Conservation (phyloP, 2,329 filamentous ascomycete genomes). For the Aspergillus pseudotamarii region DNA sequence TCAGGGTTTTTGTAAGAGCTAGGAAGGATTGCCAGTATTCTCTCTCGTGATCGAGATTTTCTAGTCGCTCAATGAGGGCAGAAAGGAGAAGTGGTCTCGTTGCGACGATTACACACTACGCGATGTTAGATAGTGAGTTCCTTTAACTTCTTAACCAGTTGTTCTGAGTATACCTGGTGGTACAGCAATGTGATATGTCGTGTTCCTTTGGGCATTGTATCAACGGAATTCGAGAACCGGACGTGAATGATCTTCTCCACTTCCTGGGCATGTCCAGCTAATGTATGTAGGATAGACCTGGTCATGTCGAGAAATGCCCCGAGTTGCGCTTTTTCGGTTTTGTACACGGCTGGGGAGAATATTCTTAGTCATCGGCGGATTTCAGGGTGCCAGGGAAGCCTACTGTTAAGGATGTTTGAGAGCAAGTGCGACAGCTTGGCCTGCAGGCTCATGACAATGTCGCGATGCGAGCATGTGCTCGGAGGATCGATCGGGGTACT, state of each 20-base stretch:
- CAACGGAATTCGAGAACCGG: constrained; percentile 38
- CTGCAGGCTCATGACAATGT: neutral
- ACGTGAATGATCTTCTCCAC: constrained; percentile 41
- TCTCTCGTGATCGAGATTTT: constrained; percentile 27
- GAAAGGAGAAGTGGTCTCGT: constrained; percentile 45
- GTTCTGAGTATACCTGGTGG: constrained; percentile 37
- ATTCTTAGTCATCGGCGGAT: neutral
- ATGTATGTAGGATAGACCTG: constrained; percentile 37
- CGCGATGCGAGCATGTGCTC: neutral
- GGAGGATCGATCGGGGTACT: neutral
- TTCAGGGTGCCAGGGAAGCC: rapidly evolving
- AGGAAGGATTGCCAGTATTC: constrained; percentile 40
- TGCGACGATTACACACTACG: constrained; percentile 43
- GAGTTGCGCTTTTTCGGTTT: neutral
- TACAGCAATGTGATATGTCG: constrained; percentile 44
- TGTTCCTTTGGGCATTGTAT: constrained; percentile 41
- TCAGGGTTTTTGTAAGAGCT: constrained; percentile 37
- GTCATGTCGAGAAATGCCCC: constrained; percentile 41
- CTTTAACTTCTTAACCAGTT: rapidly evolving
- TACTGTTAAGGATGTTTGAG: neutral
- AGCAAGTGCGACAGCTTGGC: neutral
- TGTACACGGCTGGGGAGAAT: neutral
- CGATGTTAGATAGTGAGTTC: neutral
- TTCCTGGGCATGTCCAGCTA: constrained; percentile 44
- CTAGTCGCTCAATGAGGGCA: constrained; percentile 41